Evolutionary conservation across 495 filamentous ascomycete species (phyloP), one percentile per base, ranked within the genome.

Genomic region (Durotheca rogersii): DNA sequence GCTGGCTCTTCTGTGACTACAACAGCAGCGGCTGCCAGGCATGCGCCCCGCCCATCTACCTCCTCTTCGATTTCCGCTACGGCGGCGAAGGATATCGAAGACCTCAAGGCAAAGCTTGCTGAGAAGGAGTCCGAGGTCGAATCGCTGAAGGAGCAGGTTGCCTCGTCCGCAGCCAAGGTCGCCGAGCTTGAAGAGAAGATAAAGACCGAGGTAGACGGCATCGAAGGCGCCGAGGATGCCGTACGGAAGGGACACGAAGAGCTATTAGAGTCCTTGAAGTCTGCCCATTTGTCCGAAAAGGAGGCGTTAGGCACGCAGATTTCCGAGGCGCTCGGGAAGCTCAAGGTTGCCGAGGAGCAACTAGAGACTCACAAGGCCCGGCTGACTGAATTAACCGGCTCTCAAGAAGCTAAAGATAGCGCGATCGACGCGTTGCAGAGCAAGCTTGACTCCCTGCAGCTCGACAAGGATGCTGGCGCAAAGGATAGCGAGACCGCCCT

Each of bases 81-180:
- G 2, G 55, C 67, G 10, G 55, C 71, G 29, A 80, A 75, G 56
- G 75, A 78, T 41, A 58, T 76, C 5, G 78, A 78, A 4, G 74
- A 75, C 18, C 60, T 81, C 20, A 81, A 78, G 59, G 54, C 64
- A 7, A 78, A 79, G 60, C 67, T 80, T 45, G 66, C 70, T 0
- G 73, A 77, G 18, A 70, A 78, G 29, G 70, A 77, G 53, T 60
- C 66, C 7, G 70, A 80, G 41, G 70, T 81, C 6, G 56, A 71
- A 19, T 60, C 61, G n/a, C 35, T 73, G 31, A 73, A 68, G 45
- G 56, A 64, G 16, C 64, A 73, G 35, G 57, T 73, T 33, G 49
- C 53, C 33, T 37, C 72, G 6, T 74, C 69, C 6, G 59, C 72
- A 41, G 70, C 61, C 19, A 77, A 67, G 53, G 68, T 77, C 20